Evolutionary conservation across 768 basidiomycete genomes (phyloP).

Genomic region (Agrocybe praecox): DNA sequence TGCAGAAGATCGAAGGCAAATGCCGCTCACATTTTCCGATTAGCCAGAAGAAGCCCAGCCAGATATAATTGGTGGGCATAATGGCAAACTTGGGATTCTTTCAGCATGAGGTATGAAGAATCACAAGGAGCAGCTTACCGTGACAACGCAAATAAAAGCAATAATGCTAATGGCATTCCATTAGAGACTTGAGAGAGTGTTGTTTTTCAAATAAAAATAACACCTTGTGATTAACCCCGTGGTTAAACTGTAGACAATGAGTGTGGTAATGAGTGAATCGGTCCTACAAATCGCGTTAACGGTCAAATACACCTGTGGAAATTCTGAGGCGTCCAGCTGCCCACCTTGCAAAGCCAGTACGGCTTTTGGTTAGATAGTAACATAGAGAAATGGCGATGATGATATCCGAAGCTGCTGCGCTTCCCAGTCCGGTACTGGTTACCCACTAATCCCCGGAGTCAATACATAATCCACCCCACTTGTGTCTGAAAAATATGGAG

Average conservation of each 20-base stretch:
- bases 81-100: conserved; percentile 36
- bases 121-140: conserved; percentile 26
- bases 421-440: conserved; percentile 46
- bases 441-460: conserved; percentile 40
- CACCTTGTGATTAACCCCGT: conserved; percentile 49
- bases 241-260: conserved; percentile 46
- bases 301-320: conserved; percentile 1
- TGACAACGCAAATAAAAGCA: conserved; percentile 42
- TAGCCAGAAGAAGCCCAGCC: conserved; percentile 53
- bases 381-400: conserved; percentile 50
- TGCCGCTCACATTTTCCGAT: conserved; percentile 47
- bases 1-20: background rate
- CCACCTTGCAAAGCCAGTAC: conserved; percentile 47
- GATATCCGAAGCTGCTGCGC: conserved; percentile 51
- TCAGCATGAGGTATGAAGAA: background rate
- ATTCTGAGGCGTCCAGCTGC: conserved; percentile 7
- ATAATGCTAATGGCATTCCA: conserved; percentile 31
- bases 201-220: no score
- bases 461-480: conserved; percentile 44
- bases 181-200: background rate
- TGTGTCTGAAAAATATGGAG: background rate
- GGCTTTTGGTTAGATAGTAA: conserved; percentile 47
- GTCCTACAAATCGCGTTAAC: conserved; percentile 28
- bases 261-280: conserved; percentile 44
- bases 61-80: conserved; percentile 49